These are phyloP conservation scores for Crucihimalaya himalaica DNA, from an alignment of 345 rosid species.

Conservation along the genomic window DNA sequence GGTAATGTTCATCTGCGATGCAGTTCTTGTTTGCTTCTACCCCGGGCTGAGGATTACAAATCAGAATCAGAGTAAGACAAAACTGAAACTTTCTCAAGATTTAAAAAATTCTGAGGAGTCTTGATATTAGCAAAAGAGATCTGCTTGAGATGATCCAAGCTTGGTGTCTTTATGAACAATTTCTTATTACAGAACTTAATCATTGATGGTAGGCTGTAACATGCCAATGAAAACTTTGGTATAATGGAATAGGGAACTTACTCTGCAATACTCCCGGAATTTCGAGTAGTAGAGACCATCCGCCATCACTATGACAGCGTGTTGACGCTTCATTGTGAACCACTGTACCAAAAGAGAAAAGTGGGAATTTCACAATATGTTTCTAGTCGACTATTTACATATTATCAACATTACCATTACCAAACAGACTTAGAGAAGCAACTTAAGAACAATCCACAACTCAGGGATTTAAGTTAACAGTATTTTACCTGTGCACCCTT, in stretches of 20 bases:
- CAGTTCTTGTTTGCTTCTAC: constrained; percentile 86
- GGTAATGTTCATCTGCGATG: constrained; percentile 97
- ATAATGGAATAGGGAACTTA: constrained; percentile 28
- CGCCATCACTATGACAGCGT: constrained; percentile 90
- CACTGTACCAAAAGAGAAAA: constrained; percentile 59
- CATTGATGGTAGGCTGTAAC: constrained; percentile 7
- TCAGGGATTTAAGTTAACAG: not conserved
- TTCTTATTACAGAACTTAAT: not conserved
- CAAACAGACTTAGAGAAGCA: constrained; percentile 17
- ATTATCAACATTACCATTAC: not conserved
- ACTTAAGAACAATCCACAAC: not conserved
- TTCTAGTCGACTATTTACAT: not conserved
- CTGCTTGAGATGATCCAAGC: not conserved
- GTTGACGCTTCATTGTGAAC: constrained; percentile 98
- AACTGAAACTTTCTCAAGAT: not conserved
- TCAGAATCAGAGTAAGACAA: constrained; percentile 20
- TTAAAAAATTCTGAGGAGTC: not conserved
- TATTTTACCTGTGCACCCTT: constrained; percentile 95
- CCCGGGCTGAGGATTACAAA: constrained; percentile 67
- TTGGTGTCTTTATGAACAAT: not conserved
- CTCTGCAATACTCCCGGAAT: constrained; percentile 93
- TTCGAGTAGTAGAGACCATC: constrained; percentile 89
- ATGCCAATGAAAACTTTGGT: not conserved
- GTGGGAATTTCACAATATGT: not conserved
- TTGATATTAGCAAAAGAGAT: not conserved